Evolutionary conservation across 2,329 filamentous ascomycete species (phyloP).

Genomic region (Nemania serpens): DNA sequence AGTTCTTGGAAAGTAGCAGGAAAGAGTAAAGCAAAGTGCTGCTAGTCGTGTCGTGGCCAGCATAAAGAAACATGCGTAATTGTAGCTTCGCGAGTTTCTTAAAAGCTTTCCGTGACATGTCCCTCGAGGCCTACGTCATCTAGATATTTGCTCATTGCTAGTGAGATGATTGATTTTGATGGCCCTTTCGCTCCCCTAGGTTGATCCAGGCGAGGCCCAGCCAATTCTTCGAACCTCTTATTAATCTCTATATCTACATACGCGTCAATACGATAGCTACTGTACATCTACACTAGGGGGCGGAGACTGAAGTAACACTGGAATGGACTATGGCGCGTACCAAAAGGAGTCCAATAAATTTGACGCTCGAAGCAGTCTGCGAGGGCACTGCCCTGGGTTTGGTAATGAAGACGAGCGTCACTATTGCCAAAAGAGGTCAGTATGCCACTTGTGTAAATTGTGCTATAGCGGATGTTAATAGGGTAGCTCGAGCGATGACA

Average conservation of each 20-base stretch:
- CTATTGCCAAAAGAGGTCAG: constrained; percentile 14
- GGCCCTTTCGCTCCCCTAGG: neutral
- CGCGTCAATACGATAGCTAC: constrained; percentile 28
- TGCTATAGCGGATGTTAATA: constrained; percentile 17
- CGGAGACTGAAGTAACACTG: constrained; percentile 27
- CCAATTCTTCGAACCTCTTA: constrained; percentile 29
- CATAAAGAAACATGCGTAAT: constrained; percentile 49
- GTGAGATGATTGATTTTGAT: constrained; percentile 29
- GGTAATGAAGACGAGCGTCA: constrained; percentile 33
- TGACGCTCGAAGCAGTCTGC: constrained; percentile 29
- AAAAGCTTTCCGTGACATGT: constrained; percentile 22
- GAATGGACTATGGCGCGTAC: constrained; percentile 31
- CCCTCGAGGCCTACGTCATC: constrained; percentile 13
- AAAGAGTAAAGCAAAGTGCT: constrained; percentile 58
- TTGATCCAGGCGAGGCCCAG: neutral
- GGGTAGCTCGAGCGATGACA: constrained; percentile 31
- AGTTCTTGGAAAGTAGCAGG: constrained; percentile 44
- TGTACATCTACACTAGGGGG: constrained; percentile 31
- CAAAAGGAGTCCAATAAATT: constrained; percentile 31
- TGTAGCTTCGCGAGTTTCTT: constrained; percentile 29
- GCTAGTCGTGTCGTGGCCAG: constrained; percentile 68
- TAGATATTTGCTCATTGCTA: constrained; percentile 31
- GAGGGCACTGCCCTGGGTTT: constrained; percentile 28
- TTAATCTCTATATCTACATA: constrained; percentile 33
- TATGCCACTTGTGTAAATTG: neutral